Conservation (phyloP, 140 eudicot genomes). For the Ambrosia hybrid region DNA sequence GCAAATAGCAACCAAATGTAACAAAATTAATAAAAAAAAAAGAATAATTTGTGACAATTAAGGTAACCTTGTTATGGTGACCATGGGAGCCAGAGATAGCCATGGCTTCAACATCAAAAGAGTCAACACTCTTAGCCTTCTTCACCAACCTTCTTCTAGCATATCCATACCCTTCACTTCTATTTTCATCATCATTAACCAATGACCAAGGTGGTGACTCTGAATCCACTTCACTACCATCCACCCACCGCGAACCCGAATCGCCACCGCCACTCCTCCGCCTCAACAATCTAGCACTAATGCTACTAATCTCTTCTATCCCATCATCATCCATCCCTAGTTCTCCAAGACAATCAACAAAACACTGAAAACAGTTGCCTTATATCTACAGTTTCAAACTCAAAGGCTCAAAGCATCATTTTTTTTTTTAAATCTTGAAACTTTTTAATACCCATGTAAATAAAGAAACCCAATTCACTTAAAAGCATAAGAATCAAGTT, state of each 20-base stretch:
- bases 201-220: constrained; percentile 73
- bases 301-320: constrained; percentile 57
- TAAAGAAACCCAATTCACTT: constrained; percentile 3
- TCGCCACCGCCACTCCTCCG: constrained; percentile 50
- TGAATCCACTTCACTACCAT: constrained; percentile 96
- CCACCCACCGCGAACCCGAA: constrained; percentile 82
- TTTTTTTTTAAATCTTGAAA: constrained; percentile 12
- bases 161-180: constrained; percentile 53
- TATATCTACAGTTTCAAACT: no score
- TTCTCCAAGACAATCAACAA: constrained; percentile 11
- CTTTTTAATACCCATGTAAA: constrained; percentile 7
- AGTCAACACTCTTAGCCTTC: constrained; percentile 77
- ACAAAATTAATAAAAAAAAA: not conserved
- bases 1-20: not conserved
- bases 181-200: constrained; percentile 43
- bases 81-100: constrained; percentile 71
- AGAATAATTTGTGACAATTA: not conserved
- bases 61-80: constrained; percentile 71
- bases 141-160: constrained; percentile 72
- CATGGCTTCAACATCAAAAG: constrained; percentile 97
- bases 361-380: not conserved
- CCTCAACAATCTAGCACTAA: constrained; percentile 57
- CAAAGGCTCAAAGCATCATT: no score
- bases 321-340: constrained; percentile 45
- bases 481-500: constrained; percentile 11